These are phyloP conservation scores for Rhizopus sp. DNA, from an alignment of 371 early-diverging fungal species.

Conservation along the genomic window DNA sequence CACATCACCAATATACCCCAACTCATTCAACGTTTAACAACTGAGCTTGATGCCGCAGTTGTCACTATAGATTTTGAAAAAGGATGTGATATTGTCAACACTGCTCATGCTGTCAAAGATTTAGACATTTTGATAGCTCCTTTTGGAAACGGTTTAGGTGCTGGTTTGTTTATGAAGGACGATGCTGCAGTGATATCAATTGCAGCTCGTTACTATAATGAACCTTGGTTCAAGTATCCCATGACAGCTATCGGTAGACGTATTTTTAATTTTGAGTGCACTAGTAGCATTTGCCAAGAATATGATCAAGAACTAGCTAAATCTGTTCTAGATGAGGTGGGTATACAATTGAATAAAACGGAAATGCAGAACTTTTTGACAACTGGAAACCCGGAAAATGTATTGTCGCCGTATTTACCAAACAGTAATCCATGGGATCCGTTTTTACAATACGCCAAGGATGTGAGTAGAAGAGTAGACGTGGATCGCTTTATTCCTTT, in stretches of 20 bases:
- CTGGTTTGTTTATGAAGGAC: conserved; percentile 51
- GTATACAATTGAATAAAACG: conserved; percentile 3
- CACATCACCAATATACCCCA: conserved; percentile 41
- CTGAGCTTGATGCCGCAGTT: conserved; percentile 21
- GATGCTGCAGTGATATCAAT: conserved; percentile 37
- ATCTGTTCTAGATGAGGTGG: background rate
- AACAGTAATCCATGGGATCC: conserved; percentile 2
- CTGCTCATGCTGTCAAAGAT: conserved; percentile 45
- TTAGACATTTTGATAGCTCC: conserved; percentile 48
- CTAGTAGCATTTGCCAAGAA: conserved; percentile 14
- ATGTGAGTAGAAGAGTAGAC: conserved; percentile 17
- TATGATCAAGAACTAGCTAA: conserved; percentile 9
- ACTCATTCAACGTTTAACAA: conserved; percentile 24
- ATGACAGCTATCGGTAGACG: conserved; percentile 51
- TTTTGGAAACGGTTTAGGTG: conserved; percentile 47
- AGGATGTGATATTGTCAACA: conserved; percentile 43
- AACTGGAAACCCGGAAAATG: background rate
- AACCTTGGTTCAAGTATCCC: conserved; percentile 52
- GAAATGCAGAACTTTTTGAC: conserved; percentile 19
- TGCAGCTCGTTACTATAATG: conserved; percentile 38
- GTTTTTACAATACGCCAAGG: conserved; percentile 18
- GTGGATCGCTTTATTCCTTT: conserved; percentile 21
- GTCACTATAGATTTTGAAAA: conserved; percentile 35
- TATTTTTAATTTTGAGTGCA: conserved; percentile 37
- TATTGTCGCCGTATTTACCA: conserved; percentile 3